Base-by-base conservation (phyloP, 495 filamentous ascomycete species). In the Cercophora newfieldiana region DNA sequence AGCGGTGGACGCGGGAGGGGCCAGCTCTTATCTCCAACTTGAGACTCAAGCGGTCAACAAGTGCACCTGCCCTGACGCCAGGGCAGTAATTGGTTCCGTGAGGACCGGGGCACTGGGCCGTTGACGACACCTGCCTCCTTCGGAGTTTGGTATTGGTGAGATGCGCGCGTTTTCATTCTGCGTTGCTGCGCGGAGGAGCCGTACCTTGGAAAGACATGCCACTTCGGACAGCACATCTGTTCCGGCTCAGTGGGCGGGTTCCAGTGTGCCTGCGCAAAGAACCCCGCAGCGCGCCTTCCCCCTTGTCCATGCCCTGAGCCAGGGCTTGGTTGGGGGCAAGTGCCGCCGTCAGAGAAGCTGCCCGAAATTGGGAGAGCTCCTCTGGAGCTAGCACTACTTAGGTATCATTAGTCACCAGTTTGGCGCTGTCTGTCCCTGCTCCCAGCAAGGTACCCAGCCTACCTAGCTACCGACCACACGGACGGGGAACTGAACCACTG, bases 401-500 rank as follows among this genome's bases (percentile, higher is more conserved):
- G 37, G 37, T 44, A 44, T 44, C 37, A 44, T 44, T 44, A 44
- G 37, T 44, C 37, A 44, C 37, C 37, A 14, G 10, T 44, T n/a
- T 22, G n/a, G 19, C 49, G 8, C 49, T 53, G 49, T 53, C 49
- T 53, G 49, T 53, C 49, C 49, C 19, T 53, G 19, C n/a, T 22
- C 7, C 19, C n/a, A 53, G 24, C 19, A 8, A 22, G 54, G 7
- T 60, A 60, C 57, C 33, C 19, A 19, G 55, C 55, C 18, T 57
- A 56, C 55, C 18, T 57, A 56, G 53, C 25, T n/a, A 56, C 50
- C 21, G 49, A 30, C 53, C 53, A 56, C 50, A 54, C 55, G 29
- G 55, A 59, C 56, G 29, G 57, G 24, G 25, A 53, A 53, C 24
- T 22, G 19, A 26, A 53, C 21, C 48, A n/a, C n/a, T 53, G 50